A percentile compares a stretch with the other conserved stretches of the same genome.
Conservation (phyloP, 73 alveolate genomes). For the Paramecium sexaurelia region DNA sequence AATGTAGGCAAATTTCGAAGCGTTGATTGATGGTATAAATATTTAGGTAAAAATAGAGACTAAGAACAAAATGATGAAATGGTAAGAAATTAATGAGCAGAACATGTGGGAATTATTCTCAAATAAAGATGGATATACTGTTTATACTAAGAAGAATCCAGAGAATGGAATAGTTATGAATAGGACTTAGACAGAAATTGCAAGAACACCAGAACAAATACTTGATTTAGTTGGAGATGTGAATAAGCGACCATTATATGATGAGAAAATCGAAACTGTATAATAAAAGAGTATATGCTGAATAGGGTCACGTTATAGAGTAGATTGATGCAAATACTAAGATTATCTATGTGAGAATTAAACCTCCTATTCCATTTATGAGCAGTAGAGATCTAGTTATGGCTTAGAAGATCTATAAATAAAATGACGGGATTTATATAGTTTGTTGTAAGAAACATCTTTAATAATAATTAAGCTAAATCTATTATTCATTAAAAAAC, state of each 20-base stretch:
- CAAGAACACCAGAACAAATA: constrained; percentile 12
- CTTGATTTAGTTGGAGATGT: constrained; percentile 31
- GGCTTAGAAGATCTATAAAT: constrained; percentile 10
- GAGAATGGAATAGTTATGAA: constrained; percentile 32
- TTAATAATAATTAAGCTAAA: neutral
- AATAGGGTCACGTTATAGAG: neutral
- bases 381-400: constrained; percentile 38
- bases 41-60: neutral
- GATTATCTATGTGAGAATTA: constrained; percentile 23
- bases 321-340: neutral
- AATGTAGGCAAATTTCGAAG: neutral
- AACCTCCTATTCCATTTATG: constrained; percentile 50
- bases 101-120: constrained; percentile 43
- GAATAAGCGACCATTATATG: constrained; percentile 13
- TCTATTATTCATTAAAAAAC: constrained; percentile 13
- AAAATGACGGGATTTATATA: neutral
- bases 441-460: neutral
- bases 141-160: constrained; percentile 52
- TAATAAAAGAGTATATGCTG: neutral
- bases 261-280: constrained; percentile 57
- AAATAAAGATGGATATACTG: constrained; percentile 41
- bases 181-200: constrained; percentile 51
- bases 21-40: neutral
- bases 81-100: constrained; percentile 25
- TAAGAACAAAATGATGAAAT: neutral